Evolutionary conservation across 495 filamentous ascomycete genomes (phyloP).

Genomic region (Xylaria telfairii): DNA sequence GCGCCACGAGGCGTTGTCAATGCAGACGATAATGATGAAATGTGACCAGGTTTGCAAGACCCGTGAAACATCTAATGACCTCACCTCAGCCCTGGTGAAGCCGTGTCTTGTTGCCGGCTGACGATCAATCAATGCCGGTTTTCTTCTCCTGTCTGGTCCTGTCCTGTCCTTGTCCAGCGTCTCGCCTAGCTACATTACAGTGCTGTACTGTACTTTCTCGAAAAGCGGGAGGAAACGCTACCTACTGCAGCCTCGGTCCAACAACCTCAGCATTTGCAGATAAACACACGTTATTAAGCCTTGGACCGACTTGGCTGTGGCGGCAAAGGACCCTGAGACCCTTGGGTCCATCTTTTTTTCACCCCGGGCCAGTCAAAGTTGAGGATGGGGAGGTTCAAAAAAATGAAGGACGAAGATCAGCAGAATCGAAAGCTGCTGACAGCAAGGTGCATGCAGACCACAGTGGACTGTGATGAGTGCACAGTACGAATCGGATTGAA

Average conservation of each 20-base stretch:
- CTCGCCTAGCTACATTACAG: too few species aligned
- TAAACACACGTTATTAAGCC: neutral
- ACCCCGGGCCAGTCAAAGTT: neutral
- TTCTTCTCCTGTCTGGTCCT: neutral
- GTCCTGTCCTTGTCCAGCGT: too few species aligned
- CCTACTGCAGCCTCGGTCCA: neutral
- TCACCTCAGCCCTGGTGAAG: slow-evolving; percentile 3
- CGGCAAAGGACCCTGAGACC: slow-evolving; percentile 21
- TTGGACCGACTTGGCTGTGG: slow-evolving; percentile 1
- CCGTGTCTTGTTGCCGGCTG: neutral
- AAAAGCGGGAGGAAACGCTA: neutral
- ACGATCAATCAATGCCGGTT: neutral
- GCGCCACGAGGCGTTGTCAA: neutral
- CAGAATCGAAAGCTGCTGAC: neutral
- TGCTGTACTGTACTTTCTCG: neutral
- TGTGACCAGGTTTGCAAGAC: slow-evolving; percentile 4
- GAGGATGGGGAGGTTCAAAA: neutral
- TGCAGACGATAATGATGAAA: slow-evolving; percentile 14
- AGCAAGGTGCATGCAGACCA: neutral
- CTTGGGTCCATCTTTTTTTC: neutral
- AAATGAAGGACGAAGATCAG: slow-evolving; percentile 5
- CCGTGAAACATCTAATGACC: slow-evolving; percentile 7
- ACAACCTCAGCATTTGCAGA: neutral
- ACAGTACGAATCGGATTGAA: neutral
- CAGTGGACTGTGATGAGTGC: neutral